phyloP scores from a whole-genome alignment of 805 yeast genomes.

The Schwanniomyces sp. region DNA sequence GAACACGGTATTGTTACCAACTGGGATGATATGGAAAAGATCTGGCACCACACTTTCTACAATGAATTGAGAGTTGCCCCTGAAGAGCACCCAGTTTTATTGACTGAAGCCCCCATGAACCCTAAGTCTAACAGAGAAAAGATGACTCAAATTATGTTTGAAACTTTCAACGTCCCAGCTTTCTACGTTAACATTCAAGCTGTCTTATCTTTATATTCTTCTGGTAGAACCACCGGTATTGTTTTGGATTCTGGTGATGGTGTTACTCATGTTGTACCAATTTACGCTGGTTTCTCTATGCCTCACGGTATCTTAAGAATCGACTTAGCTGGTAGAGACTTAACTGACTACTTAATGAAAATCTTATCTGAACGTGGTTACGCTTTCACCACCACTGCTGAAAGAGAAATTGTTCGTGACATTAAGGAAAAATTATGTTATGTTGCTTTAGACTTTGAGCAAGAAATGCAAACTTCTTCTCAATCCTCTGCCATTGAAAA shows the following conservation, averaged over 20 bases:
- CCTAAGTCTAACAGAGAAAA: conserved; percentile 99
- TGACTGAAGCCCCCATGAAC: conserved; percentile 99
- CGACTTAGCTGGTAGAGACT: conserved; percentile 99
- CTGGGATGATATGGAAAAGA: conserved; percentile 97
- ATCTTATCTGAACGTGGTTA: conserved; percentile 98
- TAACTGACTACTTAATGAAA: conserved; percentile 98
- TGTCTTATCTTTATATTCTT: conserved; percentile 94
- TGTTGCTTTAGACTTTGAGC: conserved; percentile 98
- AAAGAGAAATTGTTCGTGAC: conserved; percentile 92
- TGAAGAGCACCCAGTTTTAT: conserved; percentile 98
- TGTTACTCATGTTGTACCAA: conserved; percentile 99
- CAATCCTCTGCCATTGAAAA: conserved; percentile 98
- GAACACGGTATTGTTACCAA: conserved; percentile 86
- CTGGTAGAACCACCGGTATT: conserved; percentile 99
- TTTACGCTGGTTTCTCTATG: conserved; percentile 98
- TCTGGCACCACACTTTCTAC: conserved; percentile 99
- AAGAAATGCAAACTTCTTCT: conserved; percentile 98
- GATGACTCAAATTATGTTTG: conserved; percentile 99
- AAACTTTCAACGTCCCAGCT: conserved; percentile 99
- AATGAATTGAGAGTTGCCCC: conserved; percentile 99
- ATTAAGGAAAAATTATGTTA: conserved; percentile 99
- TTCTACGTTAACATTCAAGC: conserved; percentile 99
- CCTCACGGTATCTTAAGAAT: conserved; percentile 99
- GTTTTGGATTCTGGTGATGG: conserved; percentile 99
- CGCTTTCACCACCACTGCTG: conserved; percentile 98